Evolutionary conservation across 176 grass and related monocot species (phyloP).

Genomic region (Tillandsia leiboldiana): DNA sequence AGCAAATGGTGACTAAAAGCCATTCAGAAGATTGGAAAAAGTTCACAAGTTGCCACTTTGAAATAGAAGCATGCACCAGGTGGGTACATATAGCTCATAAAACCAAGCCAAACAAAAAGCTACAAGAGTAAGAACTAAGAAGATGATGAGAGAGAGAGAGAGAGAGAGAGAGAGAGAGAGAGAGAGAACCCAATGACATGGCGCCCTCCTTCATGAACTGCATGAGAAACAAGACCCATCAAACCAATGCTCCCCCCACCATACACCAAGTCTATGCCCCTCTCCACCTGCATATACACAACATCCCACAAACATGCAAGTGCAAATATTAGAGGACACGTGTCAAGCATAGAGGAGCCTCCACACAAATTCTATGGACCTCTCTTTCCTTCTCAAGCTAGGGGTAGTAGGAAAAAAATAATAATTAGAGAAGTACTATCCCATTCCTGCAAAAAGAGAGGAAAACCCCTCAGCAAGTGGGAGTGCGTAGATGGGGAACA

Average conservation of each 20-base stretch:
- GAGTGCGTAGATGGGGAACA: not conserved
- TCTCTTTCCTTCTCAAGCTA: no score
- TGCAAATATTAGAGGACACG: not conserved
- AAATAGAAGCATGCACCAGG: not conserved
- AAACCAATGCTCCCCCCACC: conserved; percentile 25
- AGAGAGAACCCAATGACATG: conserved; percentile 20
- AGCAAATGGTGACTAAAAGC: not conserved
- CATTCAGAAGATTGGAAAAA: not conserved
- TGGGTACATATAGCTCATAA: not conserved
- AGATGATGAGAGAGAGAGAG: not conserved
- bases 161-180: not conserved
- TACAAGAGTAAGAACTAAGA: not conserved
- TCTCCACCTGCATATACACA: conserved; percentile 14
- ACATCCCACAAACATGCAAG: not conserved
- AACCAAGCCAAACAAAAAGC: not conserved
- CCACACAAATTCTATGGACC: no score
- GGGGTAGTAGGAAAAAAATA: no score
- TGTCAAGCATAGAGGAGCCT: not conserved
- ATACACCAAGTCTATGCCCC: conserved; percentile 26
- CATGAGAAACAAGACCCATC: conserved; percentile 24
- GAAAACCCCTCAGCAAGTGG: no score
- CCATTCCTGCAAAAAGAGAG: no score
- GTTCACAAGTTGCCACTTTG: not conserved
- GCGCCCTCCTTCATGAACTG: conserved; percentile 22
- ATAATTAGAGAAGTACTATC: not conserved